phyloP scores from a whole-genome alignment of 257 asterid genomes.

The Galeopsis tetrahit region DNA sequence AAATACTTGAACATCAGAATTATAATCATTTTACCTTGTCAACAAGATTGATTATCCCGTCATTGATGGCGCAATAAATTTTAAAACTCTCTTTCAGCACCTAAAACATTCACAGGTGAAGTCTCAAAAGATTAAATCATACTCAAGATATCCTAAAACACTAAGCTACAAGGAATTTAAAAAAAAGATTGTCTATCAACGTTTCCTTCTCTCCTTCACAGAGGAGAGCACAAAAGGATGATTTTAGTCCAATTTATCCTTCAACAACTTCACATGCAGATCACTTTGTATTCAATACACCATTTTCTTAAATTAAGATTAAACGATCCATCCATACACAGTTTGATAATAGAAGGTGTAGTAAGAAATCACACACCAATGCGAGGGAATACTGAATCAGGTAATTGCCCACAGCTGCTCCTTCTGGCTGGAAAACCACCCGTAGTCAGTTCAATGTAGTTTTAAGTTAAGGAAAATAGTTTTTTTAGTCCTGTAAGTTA shows the following conservation, averaged over 20 bases:
- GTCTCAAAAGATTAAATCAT: constrained; percentile 20
- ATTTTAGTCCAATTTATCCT: constrained; percentile 2
- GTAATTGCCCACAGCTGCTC: constrained; percentile 80
- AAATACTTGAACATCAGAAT: neutral
- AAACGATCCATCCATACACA: constrained; percentile 4
- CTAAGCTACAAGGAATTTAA: neutral
- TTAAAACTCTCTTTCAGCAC: constrained; percentile 97
- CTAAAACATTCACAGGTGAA: constrained; percentile 45
- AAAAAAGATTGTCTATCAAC: neutral
- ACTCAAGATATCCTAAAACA: constrained; percentile 6
- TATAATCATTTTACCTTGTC: constrained; percentile 71
- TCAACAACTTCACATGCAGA: constrained; percentile 2
- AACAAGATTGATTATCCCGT: constrained; percentile 92
- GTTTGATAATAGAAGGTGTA: constrained; percentile 23
- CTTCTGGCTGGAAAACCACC: constrained; percentile 76
- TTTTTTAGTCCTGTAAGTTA: no score
- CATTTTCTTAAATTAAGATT: constrained; percentile 4
- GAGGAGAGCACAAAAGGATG: constrained; percentile 11
- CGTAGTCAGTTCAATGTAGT: constrained; percentile 25
- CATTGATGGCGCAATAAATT: constrained; percentile 89
- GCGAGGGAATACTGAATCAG: constrained; percentile 91
- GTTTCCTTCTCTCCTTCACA: constrained; percentile 6
- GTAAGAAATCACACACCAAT: constrained; percentile 58
- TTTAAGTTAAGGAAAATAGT: neutral
- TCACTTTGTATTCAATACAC: constrained; percentile 4